Conservation (phyloP, 208 protist species). For the Acanthamoeba healyi region DNA sequence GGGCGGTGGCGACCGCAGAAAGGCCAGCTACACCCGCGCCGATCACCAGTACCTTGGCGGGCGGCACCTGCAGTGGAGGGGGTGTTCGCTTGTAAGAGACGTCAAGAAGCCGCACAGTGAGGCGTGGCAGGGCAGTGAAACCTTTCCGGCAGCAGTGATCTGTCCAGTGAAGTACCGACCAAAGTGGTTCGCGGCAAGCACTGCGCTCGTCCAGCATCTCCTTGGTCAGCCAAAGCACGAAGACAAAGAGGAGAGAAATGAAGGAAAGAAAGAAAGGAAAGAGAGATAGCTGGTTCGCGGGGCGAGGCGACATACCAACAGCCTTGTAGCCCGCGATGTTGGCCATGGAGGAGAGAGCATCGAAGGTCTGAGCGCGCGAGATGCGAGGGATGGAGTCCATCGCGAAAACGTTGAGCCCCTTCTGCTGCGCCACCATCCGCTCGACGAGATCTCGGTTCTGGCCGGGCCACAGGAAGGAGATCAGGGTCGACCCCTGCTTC, state of each 20-base stretch:
- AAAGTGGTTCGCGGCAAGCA: slow-evolving; percentile 84
- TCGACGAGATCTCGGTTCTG: slow-evolving; percentile 80
- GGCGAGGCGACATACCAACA: slow-evolving; percentile 76
- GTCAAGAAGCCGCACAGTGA: too few species aligned
- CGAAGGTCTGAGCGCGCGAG: slow-evolving; percentile 88
- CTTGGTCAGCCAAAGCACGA: too few species aligned
- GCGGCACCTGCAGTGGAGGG: slow-evolving; percentile 52
- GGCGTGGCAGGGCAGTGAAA: too few species aligned
- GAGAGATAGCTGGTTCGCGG: too few species aligned
- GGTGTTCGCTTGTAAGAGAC: too few species aligned
- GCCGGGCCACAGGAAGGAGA: slow-evolving; percentile 90
- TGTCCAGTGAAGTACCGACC: slow-evolving; percentile 91
- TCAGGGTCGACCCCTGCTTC: slow-evolving; percentile 81
- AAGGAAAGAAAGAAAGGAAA: neutral
- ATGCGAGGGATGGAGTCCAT: slow-evolving; percentile 93
- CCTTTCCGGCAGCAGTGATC: slow-evolving; percentile 95
- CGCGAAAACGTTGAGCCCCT: slow-evolving; percentile 85
- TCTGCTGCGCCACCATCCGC: slow-evolving; percentile 53
- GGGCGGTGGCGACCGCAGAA: slow-evolving; percentile 91
- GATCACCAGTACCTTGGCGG: slow-evolving; percentile 90
- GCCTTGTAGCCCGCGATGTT: slow-evolving; percentile 94
- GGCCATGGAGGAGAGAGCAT: slow-evolving; percentile 93
- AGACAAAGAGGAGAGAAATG: neutral
- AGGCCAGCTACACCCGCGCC: slow-evolving; percentile 95
- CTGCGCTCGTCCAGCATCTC: neutral